Conservation (phyloP, 352 stramenopile species). For the Pythium angustatum region DNA sequence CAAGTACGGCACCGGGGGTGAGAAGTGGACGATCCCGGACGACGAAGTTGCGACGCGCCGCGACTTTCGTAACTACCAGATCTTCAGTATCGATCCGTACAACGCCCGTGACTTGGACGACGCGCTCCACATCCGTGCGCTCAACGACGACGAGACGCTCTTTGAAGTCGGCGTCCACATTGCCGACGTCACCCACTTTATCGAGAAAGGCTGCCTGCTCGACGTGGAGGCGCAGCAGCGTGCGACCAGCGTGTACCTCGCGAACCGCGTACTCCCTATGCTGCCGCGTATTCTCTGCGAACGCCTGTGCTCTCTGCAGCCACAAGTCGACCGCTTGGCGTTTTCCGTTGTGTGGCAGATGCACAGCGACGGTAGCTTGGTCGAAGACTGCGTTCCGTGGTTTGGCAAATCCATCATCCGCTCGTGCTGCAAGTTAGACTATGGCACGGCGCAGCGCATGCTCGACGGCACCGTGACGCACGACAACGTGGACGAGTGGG, state of each 20-base stretch:
- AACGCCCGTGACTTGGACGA: constrained; percentile 97
- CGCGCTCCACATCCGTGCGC: constrained; percentile 89
- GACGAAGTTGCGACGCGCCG: constrained; percentile 82
- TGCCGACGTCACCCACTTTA: constrained; percentile 97
- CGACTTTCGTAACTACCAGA: constrained; percentile 89
- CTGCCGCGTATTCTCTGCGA: constrained; percentile 96
- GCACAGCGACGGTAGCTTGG: constrained; percentile 93
- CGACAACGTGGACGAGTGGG: constrained; percentile 75
- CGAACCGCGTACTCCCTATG: constrained; percentile 96
- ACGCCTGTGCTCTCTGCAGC: constrained; percentile 96
- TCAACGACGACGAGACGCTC: constrained; percentile 56
- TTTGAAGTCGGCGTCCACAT: constrained; percentile 97
- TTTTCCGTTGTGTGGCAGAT: constrained; percentile 97
- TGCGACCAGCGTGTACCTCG: constrained; percentile 96
- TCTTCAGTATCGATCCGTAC: constrained; percentile 98
- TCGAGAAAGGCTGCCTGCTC: constrained; percentile 87
- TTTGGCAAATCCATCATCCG: constrained; percentile 98
- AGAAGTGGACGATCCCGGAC: constrained; percentile 77
- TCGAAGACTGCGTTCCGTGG: constrained; percentile 89
- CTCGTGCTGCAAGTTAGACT: constrained; percentile 96
- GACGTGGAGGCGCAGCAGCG: constrained; percentile 93
- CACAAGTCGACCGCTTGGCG: constrained; percentile 94
- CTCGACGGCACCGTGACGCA: constrained; percentile 88
- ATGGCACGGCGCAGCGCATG: constrained; percentile 96
- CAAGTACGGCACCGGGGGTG: constrained; percentile 66